phyloP scores from a whole-genome alignment of 345 rosid genomes.

The Populus deltoides region DNA sequence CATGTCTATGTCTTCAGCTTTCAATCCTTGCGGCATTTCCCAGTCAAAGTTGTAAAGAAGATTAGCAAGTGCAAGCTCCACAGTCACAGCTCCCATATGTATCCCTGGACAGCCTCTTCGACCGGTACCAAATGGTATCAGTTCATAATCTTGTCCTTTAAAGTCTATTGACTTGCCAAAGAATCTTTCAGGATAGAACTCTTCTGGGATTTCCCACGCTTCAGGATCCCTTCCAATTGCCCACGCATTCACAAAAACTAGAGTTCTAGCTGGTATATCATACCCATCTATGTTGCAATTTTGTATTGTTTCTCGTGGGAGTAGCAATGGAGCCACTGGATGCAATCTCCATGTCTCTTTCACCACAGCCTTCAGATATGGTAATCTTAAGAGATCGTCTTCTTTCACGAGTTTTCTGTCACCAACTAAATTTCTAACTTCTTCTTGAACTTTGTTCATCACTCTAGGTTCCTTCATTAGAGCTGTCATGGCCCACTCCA shows the following conservation, averaged over 20 bases:
- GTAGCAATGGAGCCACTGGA: conserved; percentile 25
- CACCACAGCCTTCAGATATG: conserved; percentile 44
- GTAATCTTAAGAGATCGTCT: conserved; percentile 22
- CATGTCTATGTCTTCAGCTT: background rate
- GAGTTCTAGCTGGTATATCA: conserved; percentile 28
- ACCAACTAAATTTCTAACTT: conserved; percentile 29
- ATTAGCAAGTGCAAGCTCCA: conserved; percentile 18
- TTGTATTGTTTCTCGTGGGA: conserved; percentile 30
- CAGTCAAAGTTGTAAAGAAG: conserved; percentile 9
- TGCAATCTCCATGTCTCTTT: conserved; percentile 42
- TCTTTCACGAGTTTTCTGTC: conserved; percentile 31
- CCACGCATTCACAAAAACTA: conserved; percentile 30
- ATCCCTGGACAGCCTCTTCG: conserved; percentile 36
- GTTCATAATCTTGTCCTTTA: conserved; percentile 21
- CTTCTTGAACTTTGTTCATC: conserved; percentile 41
- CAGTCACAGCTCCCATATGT: conserved; percentile 8
- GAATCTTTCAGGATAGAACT: conserved; percentile 32
- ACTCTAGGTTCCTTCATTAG: conserved; percentile 30
- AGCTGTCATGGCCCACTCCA: conserved; percentile 48
- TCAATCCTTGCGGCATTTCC: conserved; percentile 7
- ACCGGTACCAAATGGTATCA: conserved; percentile 33
- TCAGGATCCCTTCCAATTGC: conserved; percentile 43
- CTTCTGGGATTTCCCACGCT: conserved; percentile 28
- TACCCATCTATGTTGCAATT: conserved; percentile 28
- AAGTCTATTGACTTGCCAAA: conserved; percentile 15